These are phyloP conservation scores for Buddleja alternifolia DNA, from an alignment of 257 asterid species.

Conservation along the genomic window DNA sequence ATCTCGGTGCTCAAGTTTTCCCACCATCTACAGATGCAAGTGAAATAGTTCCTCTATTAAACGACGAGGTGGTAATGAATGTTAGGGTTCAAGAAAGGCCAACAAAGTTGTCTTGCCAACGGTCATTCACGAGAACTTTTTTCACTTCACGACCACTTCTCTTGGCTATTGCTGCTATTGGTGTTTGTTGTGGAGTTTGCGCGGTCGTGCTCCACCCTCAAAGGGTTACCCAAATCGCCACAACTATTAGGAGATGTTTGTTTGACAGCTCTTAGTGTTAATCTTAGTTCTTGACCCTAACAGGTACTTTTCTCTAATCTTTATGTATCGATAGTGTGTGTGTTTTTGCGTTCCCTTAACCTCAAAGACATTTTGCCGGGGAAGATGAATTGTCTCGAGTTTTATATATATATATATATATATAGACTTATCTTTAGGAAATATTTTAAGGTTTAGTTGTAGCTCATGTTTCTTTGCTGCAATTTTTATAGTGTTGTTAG, in stretches of 20 bases:
- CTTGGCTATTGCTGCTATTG: slow-evolving; percentile 42
- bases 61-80: slow-evolving; percentile 52
- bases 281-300: neutral
- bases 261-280: slow-evolving; percentile 40
- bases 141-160: slow-evolving; percentile 54
- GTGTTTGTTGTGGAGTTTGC: slow-evolving; percentile 78
- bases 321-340: too few species aligned
- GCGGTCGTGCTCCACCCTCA: slow-evolving; percentile 68
- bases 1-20: slow-evolving; percentile 23
- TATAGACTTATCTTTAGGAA: neutral
- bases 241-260: slow-evolving; percentile 66
- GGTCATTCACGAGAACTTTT: slow-evolving; percentile 30
- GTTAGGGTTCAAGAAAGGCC: slow-evolving; percentile 43
- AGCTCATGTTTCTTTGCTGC: neutral
- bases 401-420: neutral
- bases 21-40: slow-evolving; percentile 33
- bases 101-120: slow-evolving; percentile 39
- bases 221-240: slow-evolving; percentile 52
- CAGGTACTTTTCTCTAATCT: neutral
- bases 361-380: neutral
- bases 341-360: neutral
- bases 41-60: slow-evolving; percentile 60
- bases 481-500: neutral
- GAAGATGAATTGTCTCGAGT: neutral
- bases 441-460: neutral